Conservation (phyloP, 2,329 filamentous ascomycete species). For the Botrytis paeoniae region DNA sequence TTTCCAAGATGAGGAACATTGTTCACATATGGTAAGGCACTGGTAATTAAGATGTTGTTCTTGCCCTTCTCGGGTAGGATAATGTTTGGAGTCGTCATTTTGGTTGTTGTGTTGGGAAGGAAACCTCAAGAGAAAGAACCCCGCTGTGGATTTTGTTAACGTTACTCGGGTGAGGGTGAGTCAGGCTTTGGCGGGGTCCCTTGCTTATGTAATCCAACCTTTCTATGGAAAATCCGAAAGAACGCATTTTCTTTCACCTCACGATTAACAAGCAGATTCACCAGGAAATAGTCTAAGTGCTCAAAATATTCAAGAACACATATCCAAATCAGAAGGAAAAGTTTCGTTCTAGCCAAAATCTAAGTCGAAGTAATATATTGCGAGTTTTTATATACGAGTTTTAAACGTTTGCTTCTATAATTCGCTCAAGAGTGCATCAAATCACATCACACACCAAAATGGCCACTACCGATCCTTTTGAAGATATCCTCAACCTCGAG, state of each 20-base stretch:
- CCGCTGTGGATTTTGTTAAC: constrained; percentile 16
- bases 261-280: neutral
- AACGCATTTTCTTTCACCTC: neutral
- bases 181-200: constrained; percentile 19
- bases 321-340: neutral
- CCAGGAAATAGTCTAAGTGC: neutral
- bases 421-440: neutral
- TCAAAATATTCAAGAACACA: neutral
- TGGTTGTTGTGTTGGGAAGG: constrained; percentile 13
- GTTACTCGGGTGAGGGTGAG: constrained; percentile 13
- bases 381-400: neutral
- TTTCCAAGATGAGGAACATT: constrained; percentile 83
- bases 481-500: constrained; percentile 55
- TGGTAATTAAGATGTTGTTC: constrained; percentile 86
- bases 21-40: constrained; percentile 83
- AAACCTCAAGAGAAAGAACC: constrained; percentile 5
- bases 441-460: constrained; percentile 24
- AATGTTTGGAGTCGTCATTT: constrained; percentile 34
- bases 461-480: constrained; percentile 31
- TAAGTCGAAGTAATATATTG: neutral
- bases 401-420: neutral
- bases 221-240: neutral
- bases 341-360: neutral
- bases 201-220: neutral
- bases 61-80: constrained; percentile 69